Conservation (phyloP, 305 asterid genomes). For the Solanum hybrid region DNA sequence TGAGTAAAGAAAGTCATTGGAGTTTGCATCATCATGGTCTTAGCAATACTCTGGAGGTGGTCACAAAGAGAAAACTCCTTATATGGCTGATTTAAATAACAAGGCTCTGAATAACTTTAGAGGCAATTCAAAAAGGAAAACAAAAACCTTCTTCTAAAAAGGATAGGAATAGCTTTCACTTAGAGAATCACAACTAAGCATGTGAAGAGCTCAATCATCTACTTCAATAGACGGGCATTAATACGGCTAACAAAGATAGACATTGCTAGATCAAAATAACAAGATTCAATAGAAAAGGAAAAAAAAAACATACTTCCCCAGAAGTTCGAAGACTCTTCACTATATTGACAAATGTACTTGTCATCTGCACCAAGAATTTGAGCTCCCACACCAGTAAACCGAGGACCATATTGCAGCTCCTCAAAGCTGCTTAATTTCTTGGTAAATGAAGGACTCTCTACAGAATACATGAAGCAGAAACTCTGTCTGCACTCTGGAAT, state of each 20-base stretch:
- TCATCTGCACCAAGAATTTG: slow-evolving; percentile 95
- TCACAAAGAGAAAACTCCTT: background rate
- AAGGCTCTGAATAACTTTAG: background rate
- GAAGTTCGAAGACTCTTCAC: slow-evolving; percentile 60
- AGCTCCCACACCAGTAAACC: slow-evolving; percentile 94
- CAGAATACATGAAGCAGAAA: slow-evolving; percentile 95
- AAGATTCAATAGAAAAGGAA: background rate
- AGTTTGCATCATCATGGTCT: background rate
- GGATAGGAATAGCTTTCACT: background rate
- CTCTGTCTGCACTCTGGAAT: slow-evolving; percentile 93
- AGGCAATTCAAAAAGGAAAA: background rate
- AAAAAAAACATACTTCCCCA: slow-evolving; percentile 65
- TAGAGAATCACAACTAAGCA: background rate
- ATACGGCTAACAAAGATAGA: background rate
- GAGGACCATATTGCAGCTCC: slow-evolving; percentile 56
- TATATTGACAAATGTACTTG: slow-evolving; percentile 82
- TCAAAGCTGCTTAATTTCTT: slow-evolving; percentile 54
- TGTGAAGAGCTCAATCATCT: background rate
- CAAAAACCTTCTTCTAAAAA: background rate
- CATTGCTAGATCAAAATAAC: background rate
- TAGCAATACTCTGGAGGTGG: background rate
- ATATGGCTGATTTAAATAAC: background rate
- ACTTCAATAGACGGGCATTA: background rate
- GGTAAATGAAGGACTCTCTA: slow-evolving; percentile 74
- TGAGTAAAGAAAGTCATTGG: background rate